phyloP scores from a whole-genome alignment of 2,329 filamentous ascomycete species.

The Microthyrium microscopicum region DNA sequence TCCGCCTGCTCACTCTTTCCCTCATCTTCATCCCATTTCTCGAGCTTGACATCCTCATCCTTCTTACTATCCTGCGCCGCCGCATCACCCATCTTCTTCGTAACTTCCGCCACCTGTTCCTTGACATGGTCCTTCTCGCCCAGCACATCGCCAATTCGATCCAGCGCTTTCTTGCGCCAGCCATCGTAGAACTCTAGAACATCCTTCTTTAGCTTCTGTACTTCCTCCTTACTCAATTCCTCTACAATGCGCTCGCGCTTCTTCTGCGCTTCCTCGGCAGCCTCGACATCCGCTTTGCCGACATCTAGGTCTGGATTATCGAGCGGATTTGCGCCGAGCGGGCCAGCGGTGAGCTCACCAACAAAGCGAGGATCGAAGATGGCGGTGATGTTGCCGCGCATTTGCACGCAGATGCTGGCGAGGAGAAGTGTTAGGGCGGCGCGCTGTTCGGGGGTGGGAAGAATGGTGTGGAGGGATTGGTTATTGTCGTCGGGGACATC shows the following conservation, averaged over 20 bases:
- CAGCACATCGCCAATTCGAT: slow-evolving; percentile 52
- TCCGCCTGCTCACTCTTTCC: slow-evolving; percentile 9
- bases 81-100: slow-evolving; percentile 21
- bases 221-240: slow-evolving; percentile 32
- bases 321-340: slow-evolving; percentile 13
- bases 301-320: slow-evolving; percentile 10
- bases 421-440: slow-evolving; percentile 29
- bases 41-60: slow-evolving; percentile 14
- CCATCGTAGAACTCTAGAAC: slow-evolving; percentile 58
- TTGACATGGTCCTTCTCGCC: slow-evolving; percentile 19
- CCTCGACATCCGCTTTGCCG: slow-evolving; percentile 14
- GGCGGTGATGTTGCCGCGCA: slow-evolving; percentile 27
- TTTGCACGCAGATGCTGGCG: slow-evolving; percentile 27
- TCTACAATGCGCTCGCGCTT: slow-evolving; percentile 28
- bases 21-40: slow-evolving; percentile 14
- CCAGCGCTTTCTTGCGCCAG: slow-evolving; percentile 58
- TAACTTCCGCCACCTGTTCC: slow-evolving; percentile 14
- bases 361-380: slow-evolving; percentile 24
- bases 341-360: slow-evolving; percentile 15
- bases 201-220: slow-evolving; percentile 52
- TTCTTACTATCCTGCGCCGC: slow-evolving; percentile 15
- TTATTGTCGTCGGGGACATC: not conserved
- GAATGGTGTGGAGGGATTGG: slow-evolving; percentile 27
- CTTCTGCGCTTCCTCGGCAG: slow-evolving; percentile 19
- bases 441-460: slow-evolving; percentile 25